These are phyloP conservation scores for Pisolithus sp. DNA, from an alignment of 768 basidiomycete genomes.

Conservation along the genomic window DNA sequence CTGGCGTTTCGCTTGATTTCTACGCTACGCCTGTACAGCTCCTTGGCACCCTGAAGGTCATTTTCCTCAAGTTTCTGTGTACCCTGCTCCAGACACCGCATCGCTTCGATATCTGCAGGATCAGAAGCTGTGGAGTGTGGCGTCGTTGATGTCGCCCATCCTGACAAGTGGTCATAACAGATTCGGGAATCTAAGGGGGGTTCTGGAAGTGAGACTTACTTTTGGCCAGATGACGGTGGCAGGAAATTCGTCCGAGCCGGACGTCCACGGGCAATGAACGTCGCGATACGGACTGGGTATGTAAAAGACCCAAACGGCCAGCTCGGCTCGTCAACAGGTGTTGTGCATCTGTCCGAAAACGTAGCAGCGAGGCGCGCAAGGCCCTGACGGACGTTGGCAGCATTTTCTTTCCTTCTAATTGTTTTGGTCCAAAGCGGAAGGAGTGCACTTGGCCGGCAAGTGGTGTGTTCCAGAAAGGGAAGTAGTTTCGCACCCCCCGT, in stretches of 20 bases:
- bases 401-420: slow-evolving; percentile 22
- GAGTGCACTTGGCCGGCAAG: slow-evolving; percentile 1
- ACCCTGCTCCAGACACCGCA: slow-evolving; percentile 75
- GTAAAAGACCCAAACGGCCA: slow-evolving; percentile 13
- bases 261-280: slow-evolving; percentile 5
- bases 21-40: slow-evolving; percentile 69
- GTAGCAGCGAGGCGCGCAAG: slow-evolving; percentile 19
- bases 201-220: slow-evolving; percentile 21
- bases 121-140: slow-evolving; percentile 77
- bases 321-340: slow-evolving; percentile 19
- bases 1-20: slow-evolving; percentile 77
- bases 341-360: slow-evolving; percentile 16
- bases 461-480: slow-evolving; percentile 3
- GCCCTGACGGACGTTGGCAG: slow-evolving; percentile 12
- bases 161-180: slow-evolving; percentile 24
- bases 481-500: slow-evolving; percentile 20
- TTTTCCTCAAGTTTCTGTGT: slow-evolving; percentile 83
- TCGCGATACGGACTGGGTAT: slow-evolving; percentile 10
- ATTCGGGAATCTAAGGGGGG: background rate
- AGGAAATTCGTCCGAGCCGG: slow-evolving; percentile 4
- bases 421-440: slow-evolving; percentile 18
- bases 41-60: slow-evolving; percentile 73
- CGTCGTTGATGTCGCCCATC: slow-evolving; percentile 77
- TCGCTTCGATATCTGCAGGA: slow-evolving; percentile 75
- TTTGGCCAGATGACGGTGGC: slow-evolving; percentile 11